Evolutionary conservation across 345 rosid genomes (phyloP).

Genomic region (Leavenworthia alabamica): DNA sequence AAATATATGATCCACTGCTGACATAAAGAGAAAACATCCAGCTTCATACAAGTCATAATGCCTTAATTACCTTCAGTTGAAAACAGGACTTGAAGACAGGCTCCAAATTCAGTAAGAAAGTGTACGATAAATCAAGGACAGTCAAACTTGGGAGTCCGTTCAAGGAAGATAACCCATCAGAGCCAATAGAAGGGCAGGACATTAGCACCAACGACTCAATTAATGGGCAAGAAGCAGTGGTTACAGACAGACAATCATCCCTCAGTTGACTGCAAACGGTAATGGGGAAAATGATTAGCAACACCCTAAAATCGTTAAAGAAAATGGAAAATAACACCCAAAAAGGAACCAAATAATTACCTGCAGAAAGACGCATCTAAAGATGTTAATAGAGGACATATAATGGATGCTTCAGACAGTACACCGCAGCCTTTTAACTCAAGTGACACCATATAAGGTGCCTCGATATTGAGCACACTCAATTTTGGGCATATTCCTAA

Average conservation of each 20-base stretch:
- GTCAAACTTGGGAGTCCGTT: constrained; percentile 51
- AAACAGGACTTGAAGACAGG: constrained; percentile 82
- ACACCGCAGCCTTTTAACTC: constrained; percentile 98
- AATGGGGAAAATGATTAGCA: constrained; percentile 7
- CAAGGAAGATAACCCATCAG: constrained; percentile 74
- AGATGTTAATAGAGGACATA: constrained; percentile 75
- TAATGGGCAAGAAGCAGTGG: constrained; percentile 68
- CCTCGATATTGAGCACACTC: constrained; percentile 65
- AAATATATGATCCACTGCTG: neutral
- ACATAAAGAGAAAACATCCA: neutral
- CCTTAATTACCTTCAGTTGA: constrained; percentile 63
- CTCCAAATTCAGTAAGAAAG: constrained; percentile 70
- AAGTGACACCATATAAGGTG: constrained; percentile 67
- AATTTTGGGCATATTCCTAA: constrained; percentile 94
- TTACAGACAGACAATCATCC: constrained; percentile 83
- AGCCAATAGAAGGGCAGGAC: constrained; percentile 85
- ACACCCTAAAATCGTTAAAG: neutral
- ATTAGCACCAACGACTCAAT: constrained; percentile 80
- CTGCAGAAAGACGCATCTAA: constrained; percentile 97
- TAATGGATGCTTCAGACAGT: constrained; percentile 67
- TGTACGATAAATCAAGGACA: constrained; percentile 81
- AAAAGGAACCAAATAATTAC: constrained; percentile 23
- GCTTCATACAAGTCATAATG: neutral
- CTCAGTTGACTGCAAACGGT: constrained; percentile 66
- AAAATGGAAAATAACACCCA: neutral